Evolutionary conservation across 2,329 filamentous ascomycete genomes (phyloP).

Genomic region (Thyridium curvatum): DNA sequence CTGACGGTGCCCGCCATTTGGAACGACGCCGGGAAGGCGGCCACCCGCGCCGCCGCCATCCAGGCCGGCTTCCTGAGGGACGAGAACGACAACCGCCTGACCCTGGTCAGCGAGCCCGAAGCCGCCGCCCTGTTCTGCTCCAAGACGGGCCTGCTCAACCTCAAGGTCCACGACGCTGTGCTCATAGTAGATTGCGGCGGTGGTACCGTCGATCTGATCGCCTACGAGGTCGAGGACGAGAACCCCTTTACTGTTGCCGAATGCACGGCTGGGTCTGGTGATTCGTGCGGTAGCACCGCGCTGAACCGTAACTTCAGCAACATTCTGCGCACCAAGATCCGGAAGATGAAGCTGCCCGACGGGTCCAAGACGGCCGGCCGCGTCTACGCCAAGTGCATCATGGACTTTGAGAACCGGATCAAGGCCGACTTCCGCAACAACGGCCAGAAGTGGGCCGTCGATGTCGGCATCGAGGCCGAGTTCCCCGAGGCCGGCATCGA

Average conservation of each 20-base stretch:
- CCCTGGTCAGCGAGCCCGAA: slow-evolving; percentile 92
- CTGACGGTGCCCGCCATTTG: slow-evolving; percentile 98
- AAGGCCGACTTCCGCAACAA: slow-evolving; percentile 99
- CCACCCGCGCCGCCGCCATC: slow-evolving; percentile 90
- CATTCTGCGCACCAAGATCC: slow-evolving; percentile 92
- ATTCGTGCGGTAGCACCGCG: slow-evolving; percentile 96
- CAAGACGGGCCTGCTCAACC: slow-evolving; percentile 89
- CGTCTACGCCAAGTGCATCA: slow-evolving; percentile 98
- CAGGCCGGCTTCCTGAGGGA: slow-evolving; percentile 95
- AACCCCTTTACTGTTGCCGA: slow-evolving; percentile 95
- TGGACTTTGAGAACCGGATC: slow-evolving; percentile 99
- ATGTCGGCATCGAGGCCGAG: slow-evolving; percentile 96
- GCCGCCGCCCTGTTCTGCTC: slow-evolving; percentile 96
- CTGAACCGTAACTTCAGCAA: slow-evolving; percentile 98
- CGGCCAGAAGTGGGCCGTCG: slow-evolving; percentile 97
- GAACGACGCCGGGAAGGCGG: slow-evolving; percentile 98
- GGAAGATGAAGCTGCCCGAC: slow-evolving; percentile 98
- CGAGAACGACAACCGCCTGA: slow-evolving; percentile 94
- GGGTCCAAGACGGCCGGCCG: slow-evolving; percentile 96
- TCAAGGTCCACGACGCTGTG: slow-evolving; percentile 98
- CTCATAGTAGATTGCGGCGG: slow-evolving; percentile 97
- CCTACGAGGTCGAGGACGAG: slow-evolving; percentile 97
- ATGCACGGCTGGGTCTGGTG: slow-evolving; percentile 93
- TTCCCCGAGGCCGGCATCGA: slow-evolving; percentile 97
- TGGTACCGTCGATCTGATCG: slow-evolving; percentile 97